A percentile compares a stretch with the other conserved stretches of the same genome.
Evolutionary conservation across 805 yeast species (phyloP).

Genomic region (Clavispora phyllophila): DNA sequence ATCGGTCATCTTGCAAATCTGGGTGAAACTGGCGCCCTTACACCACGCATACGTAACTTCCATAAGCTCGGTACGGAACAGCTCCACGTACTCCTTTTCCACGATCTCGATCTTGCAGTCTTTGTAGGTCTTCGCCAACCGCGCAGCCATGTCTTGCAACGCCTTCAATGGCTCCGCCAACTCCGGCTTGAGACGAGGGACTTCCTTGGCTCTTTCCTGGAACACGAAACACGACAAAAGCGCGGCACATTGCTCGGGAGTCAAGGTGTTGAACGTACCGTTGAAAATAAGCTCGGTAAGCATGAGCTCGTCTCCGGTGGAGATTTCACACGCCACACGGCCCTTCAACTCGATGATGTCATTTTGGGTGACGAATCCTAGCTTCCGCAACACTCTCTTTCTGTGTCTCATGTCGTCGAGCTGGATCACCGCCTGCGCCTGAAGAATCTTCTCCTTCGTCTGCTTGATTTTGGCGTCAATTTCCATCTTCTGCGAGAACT

Average conservation of each 20-base stretch:
- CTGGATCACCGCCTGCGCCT: constrained; percentile 89
- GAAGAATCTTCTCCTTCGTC: constrained; percentile 60
- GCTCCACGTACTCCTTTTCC: constrained; percentile 89
- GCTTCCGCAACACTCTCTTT: constrained; percentile 85
- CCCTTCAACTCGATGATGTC: constrained; percentile 96
- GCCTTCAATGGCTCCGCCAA: constrained; percentile 87
- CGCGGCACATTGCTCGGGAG: constrained; percentile 89
- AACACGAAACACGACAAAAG: constrained; percentile 91
- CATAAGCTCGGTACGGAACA: constrained; percentile 91
- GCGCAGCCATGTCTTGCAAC: constrained; percentile 85
- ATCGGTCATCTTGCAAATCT: constrained; percentile 97
- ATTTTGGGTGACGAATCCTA: constrained; percentile 80
- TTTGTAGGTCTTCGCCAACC: constrained; percentile 81
- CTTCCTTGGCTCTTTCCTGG: constrained; percentile 90
- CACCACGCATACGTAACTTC: constrained; percentile 97
- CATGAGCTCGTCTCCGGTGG: constrained; percentile 81
- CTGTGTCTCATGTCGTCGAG: constrained; percentile 90
- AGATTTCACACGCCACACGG: constrained; percentile 94
- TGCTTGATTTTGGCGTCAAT: constrained; percentile 54
- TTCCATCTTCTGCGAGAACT: constrained; percentile 61
- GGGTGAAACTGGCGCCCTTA: constrained; percentile 91
- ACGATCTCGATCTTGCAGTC: constrained; percentile 87
- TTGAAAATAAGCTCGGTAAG: constrained; percentile 91
- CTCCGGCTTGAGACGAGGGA: constrained; percentile 81
- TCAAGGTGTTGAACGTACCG: constrained; percentile 86